These are phyloP conservation scores for Dispira parvispora DNA, from an alignment of 192 early-diverging fungal species.

Conservation along the genomic window DNA sequence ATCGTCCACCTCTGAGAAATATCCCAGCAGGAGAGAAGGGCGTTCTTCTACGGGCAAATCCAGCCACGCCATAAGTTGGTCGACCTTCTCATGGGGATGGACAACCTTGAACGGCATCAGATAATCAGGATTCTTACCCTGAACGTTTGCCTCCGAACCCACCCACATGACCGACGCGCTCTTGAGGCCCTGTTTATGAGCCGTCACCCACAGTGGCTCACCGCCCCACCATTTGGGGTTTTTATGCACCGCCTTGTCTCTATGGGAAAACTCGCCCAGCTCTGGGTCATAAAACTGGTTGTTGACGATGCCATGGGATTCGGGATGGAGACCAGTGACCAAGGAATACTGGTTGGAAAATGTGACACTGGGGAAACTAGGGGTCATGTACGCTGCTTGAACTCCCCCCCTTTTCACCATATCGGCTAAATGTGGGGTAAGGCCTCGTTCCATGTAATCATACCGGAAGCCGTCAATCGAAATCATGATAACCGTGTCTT, in stretches of 20 bases:
- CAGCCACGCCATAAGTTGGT: conserved; percentile 53
- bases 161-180: conserved; percentile 82
- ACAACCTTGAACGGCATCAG: conserved; percentile 31
- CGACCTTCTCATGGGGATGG: conserved; percentile 32
- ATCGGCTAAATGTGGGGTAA: conserved; percentile 41
- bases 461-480: conserved; percentile 77
- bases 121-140: conserved; percentile 41
- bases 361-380: conserved; percentile 44
- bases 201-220: conserved; percentile 86
- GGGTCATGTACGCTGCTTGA: conserved; percentile 27
- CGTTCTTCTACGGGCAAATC: conserved; percentile 47
- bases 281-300: conserved; percentile 61
- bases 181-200: conserved; percentile 43
- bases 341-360: conserved; percentile 91
- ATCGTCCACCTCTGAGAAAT: conserved; percentile 64
- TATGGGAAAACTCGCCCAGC: conserved; percentile 61
- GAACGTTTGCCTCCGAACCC: conserved; percentile 41
- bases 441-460: conserved; percentile 58
- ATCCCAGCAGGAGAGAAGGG: conserved; percentile 56
- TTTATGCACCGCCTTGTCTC: conserved; percentile 34
- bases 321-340: conserved; percentile 79
- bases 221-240: conserved; percentile 78
- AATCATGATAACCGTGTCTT: conserved; percentile 48
- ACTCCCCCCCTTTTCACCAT: conserved; percentile 19
- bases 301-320: conserved; percentile 78